Conservation (phyloP, 2,329 filamentous ascomycete genomes). For the Hymenoscyphus repandus region DNA sequence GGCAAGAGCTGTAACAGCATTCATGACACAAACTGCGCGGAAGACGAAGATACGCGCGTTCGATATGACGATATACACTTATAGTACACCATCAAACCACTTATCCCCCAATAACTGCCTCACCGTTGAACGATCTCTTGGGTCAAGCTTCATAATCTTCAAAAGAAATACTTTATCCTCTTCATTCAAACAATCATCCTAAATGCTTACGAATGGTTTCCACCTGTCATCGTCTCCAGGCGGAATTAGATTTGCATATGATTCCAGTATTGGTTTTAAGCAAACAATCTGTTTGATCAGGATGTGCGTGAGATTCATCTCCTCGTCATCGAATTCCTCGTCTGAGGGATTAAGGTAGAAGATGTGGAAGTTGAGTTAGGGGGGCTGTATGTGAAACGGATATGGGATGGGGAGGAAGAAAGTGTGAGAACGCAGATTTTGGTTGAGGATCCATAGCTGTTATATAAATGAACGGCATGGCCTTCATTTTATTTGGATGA, state of each 20-base stretch:
- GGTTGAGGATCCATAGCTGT: no score
- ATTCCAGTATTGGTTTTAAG: conserved; percentile 22
- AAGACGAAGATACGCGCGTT: no score
- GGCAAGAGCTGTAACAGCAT: no score
- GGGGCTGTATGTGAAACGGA: conserved; percentile 25
- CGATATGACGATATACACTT: no score
- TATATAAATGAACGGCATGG: no score
- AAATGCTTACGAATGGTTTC: conserved; percentile 23
- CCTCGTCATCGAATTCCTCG: conserved; percentile 17
- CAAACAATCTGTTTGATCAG: conserved; percentile 22
- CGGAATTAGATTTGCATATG: conserved; percentile 22
- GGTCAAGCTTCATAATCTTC: conserved; percentile 25
- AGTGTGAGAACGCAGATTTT: conserved; percentile 14
- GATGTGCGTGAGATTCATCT: conserved; percentile 21
- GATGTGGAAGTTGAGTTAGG: conserved; percentile 26
- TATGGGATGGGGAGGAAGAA: conserved; percentile 22
- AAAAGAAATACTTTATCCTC: conserved; percentile 21
- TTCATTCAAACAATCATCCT: conserved; percentile 22
- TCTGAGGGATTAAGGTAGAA: conserved; percentile 23
- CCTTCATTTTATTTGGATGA: no score
- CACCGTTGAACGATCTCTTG: conserved; percentile 25
- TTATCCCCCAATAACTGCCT: conserved; percentile 24
- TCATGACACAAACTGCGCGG: no score
- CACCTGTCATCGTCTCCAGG: conserved; percentile 20
- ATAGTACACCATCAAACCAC: conserved; percentile 19